Conservation (phyloP, 306 rosid genomes). For the Pterocarpus santalinus region DNA sequence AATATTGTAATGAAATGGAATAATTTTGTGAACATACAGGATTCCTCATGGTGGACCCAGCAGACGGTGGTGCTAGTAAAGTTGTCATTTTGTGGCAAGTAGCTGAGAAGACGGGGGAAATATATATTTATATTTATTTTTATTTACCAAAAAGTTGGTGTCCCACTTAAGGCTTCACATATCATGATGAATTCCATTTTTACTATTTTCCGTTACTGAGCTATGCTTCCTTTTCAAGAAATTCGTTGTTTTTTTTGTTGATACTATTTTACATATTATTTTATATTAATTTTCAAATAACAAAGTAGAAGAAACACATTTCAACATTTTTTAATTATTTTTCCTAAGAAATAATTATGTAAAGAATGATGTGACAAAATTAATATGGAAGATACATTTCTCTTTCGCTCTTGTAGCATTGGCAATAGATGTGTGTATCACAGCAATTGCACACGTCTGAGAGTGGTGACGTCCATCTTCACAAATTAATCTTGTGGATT, state of each 20-base stretch:
- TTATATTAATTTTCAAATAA: too few species aligned
- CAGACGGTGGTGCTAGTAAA: neutral
- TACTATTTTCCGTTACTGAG: neutral
- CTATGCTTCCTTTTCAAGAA: neutral
- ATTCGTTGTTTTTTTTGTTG: neutral
- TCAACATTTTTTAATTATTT: neutral
- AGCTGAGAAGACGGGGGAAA: neutral
- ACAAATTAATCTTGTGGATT: neutral
- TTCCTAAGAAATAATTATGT: too few species aligned
- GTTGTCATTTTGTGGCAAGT: slow-evolving; percentile 31
- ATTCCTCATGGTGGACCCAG: slow-evolving; percentile 24
- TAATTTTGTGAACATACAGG: slow-evolving; percentile 2
- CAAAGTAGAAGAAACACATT: too few species aligned
- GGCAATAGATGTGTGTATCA: too few species aligned
- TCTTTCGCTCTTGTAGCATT: too few species aligned
- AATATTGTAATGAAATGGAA: neutral
- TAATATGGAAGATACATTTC: too few species aligned
- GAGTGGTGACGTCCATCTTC: neutral
- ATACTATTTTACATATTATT: too few species aligned
- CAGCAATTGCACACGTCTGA: too few species aligned
- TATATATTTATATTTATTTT: neutral
- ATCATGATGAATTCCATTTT: neutral
- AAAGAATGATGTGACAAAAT: too few species aligned
- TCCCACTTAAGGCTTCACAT: neutral
- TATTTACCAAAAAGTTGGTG: neutral